Conservation (phyloP, 179 eudicot species). For the Patellifolia procumbens region DNA sequence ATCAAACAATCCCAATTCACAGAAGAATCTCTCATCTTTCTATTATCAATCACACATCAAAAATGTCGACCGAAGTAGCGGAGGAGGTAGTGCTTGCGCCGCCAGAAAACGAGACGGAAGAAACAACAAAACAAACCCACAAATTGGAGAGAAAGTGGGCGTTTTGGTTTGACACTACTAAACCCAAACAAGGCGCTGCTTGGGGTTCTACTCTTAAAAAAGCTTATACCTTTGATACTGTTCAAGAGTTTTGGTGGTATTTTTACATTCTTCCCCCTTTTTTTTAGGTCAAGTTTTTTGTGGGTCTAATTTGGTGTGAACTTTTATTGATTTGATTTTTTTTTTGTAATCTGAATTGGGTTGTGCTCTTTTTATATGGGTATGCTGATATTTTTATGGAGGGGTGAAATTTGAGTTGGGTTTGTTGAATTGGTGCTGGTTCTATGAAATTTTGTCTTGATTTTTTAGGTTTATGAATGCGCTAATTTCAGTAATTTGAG, state of each 20-base stretch:
- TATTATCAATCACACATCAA: not conserved
- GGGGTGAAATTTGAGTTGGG: not conserved
- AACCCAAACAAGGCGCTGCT: constrained; percentile 88
- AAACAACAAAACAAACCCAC: constrained; percentile 50
- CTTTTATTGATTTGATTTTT: not conserved
- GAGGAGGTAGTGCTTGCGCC: constrained; percentile 31
- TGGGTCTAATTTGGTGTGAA: not conserved
- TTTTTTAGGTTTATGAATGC: not conserved
- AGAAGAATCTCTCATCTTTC: not conserved
- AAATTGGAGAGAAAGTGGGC: constrained; percentile 83
- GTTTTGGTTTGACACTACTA: constrained; percentile 94
- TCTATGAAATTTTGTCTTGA: not conserved
- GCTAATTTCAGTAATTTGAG: not conserved
- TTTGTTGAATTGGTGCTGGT: not conserved
- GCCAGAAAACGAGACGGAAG: constrained; percentile 34
- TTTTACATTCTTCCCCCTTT: not conserved
- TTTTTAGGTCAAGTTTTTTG: not conserved
- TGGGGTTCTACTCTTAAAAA: constrained; percentile 84
- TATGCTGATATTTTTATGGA: not conserved
- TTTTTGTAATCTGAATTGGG: constrained; percentile 6
- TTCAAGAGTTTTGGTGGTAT: constrained; percentile 95
- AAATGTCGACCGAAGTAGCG: constrained; percentile 40
- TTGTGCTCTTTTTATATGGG: constrained; percentile 26
- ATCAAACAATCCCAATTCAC: not conserved
- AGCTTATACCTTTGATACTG: constrained; percentile 79